Evolutionary conservation across 176 grass and related monocot species (phyloP).

Genomic region (Oryza brachyantha): DNA sequence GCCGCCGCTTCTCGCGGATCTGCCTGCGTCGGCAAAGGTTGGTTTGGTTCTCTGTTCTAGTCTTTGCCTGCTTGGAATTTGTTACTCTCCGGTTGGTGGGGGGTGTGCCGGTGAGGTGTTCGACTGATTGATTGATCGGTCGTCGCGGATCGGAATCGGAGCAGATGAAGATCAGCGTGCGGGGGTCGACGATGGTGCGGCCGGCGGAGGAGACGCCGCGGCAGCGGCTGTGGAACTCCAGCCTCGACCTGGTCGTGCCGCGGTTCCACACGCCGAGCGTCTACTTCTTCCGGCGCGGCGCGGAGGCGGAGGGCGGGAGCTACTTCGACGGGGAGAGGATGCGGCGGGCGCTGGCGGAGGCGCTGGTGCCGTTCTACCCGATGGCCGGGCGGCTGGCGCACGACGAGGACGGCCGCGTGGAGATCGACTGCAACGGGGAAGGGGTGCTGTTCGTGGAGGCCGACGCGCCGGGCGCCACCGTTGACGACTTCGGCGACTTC

Average conservation of each 20-base stretch:
- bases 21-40: neutral
- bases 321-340: constrained; percentile 73
- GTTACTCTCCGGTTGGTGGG: neutral
- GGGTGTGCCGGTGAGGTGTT: neutral
- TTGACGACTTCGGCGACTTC: constrained; percentile 89
- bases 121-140: neutral
- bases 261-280: constrained; percentile 86
- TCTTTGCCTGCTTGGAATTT: neutral
- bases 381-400: constrained; percentile 76
- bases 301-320: neutral
- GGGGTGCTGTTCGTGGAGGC: constrained; percentile 91
- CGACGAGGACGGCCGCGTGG: constrained; percentile 80
- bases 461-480: constrained; percentile 50
- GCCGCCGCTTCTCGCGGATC: neutral
- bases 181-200: constrained; percentile 59
- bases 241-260: constrained; percentile 75
- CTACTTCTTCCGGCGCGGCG: constrained; percentile 69
- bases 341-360: constrained; percentile 60
- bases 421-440: constrained; percentile 78
- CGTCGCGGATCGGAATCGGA: too few species aligned
- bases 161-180: constrained; percentile 65
- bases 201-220: constrained; percentile 63
- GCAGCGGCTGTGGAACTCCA: constrained; percentile 69
- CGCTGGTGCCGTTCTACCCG: constrained; percentile 84
- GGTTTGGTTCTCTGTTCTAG: neutral